Base-by-base conservation (phyloP, 495 filamentous ascomycete species). In the Lasiosphaeriaceae sp. region DNA sequence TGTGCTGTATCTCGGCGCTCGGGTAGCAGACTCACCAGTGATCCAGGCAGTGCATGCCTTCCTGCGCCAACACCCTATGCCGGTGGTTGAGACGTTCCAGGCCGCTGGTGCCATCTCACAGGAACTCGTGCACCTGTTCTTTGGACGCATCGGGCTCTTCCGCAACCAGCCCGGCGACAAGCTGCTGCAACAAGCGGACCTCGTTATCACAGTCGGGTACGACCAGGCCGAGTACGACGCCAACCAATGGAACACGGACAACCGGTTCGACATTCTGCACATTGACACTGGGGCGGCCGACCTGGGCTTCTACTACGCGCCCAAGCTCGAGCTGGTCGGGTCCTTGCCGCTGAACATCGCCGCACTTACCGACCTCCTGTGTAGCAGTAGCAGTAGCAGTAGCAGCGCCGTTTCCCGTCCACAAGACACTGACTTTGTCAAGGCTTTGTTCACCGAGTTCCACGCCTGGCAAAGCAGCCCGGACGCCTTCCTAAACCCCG, bases 61-160 rank as follows among this genome's bases (percentile, higher is more conserved):
- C 31, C 63, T 73, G 2, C 55, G 59, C 4, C 60, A 61, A 24
- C 65, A 67, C 46, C 70, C 69, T 14, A 62, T 73, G 39, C 68
- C 71, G 11, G 71, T 73, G 0, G 61, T 75, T 16, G 72, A 75
- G 62, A 75, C 72, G 1, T 75, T 75, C 49, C 71, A 75, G 46
- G 72, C 72, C 11, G 72, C 72, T 2, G 72, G 72, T 22, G 66
- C 69, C 12, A 61, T 75, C 17, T 68, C 71, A 2, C 50, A 66
- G 44, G 64, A 68, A 17, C 66, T 69, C 14, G 60, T 65, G 1
- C 66, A 69, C 29, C 62, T 72, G 34, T 74, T 71, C 66, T 71
- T 60, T 52, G 71, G 71, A 20, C 60, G 71, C 4, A 62, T 74
- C n/a, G 71, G 71, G 0, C 62, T 74, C 16, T 74, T 74, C 62